These are phyloP conservation scores for Debaryomyces castellii DNA, from an alignment of 805 yeast species.

Conservation along the genomic window DNA sequence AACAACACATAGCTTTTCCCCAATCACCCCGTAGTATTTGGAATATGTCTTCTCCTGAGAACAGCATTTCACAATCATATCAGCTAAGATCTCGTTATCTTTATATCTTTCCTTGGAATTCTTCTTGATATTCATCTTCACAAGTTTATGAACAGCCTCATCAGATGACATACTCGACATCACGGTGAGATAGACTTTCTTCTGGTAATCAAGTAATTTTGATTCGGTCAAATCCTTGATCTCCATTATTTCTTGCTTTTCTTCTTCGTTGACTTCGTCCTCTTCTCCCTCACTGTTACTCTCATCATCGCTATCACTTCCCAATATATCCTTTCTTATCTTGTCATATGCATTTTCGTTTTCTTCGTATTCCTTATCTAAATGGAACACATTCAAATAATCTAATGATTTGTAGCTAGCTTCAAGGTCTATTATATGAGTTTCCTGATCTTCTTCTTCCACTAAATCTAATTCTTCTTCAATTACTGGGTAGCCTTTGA, in stretches of 20 bases:
- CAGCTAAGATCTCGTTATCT: constrained; percentile 56
- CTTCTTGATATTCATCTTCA: constrained; percentile 41
- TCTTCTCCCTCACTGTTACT: constrained; percentile 17
- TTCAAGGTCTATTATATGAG: constrained; percentile 56
- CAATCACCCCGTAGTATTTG: constrained; percentile 77
- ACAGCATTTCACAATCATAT: constrained; percentile 77
- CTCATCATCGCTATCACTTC: constrained; percentile 24
- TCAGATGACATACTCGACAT: constrained; percentile 90
- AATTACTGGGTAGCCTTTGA: constrained; percentile 35
- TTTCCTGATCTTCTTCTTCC: constrained; percentile 59
- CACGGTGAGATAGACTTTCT: constrained; percentile 74
- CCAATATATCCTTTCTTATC: constrained; percentile 46
- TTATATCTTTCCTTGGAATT: constrained; percentile 12
- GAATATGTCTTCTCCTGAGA: constrained; percentile 85
- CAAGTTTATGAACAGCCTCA: constrained; percentile 86
- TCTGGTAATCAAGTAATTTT: constrained; percentile 63
- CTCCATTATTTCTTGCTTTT: constrained; percentile 11
- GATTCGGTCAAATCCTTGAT: constrained; percentile 71
- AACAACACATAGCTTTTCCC: constrained; percentile 58
- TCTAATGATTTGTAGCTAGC: constrained; percentile 49
- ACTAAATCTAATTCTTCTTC: constrained; percentile 56
- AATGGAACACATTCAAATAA: constrained; percentile 48
- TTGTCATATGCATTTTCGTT: constrained; percentile 49
- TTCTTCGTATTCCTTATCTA: constrained; percentile 50
- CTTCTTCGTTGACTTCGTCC: constrained; percentile 3